A percentile compares a stretch with the other conserved stretches of the same genome.
phyloP scores from a whole-genome alignment of 805 yeast genomes.

The Starmerella roubikii region DNA sequence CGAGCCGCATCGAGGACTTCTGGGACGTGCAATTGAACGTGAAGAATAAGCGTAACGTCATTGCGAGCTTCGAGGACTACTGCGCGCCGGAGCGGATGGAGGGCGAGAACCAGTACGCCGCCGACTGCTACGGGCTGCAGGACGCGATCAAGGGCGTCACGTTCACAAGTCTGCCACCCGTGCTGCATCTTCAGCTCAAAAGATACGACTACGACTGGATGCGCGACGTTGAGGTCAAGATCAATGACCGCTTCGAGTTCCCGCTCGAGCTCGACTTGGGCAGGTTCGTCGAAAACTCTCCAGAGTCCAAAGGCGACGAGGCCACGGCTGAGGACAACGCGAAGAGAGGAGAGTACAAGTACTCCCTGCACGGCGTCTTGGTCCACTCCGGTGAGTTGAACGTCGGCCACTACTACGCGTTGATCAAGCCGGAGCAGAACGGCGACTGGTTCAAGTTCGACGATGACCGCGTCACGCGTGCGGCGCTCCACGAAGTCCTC shows the following conservation, averaged over 20 bases:
- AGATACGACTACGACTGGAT: conserved; percentile 89
- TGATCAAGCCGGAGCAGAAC: conserved; percentile 63
- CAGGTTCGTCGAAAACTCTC: conserved; percentile 49
- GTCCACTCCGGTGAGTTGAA: conserved; percentile 95
- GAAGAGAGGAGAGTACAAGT: conserved; percentile 46
- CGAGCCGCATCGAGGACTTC: conserved; percentile 81
- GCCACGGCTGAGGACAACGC: neutral
- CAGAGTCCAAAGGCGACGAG: too few species aligned
- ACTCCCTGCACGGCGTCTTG: conserved; percentile 80
- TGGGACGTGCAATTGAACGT: conserved; percentile 98
- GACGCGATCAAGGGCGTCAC: conserved; percentile 95
- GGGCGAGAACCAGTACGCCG: conserved; percentile 93
- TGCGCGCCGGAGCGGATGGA: conserved; percentile 76
- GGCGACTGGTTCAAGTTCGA: conserved; percentile 75
- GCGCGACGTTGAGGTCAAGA: conserved; percentile 75
- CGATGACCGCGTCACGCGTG: conserved; percentile 87
- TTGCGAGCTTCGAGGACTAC: conserved; percentile 71
- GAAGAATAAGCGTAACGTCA: conserved; percentile 57
- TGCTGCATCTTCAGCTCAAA: conserved; percentile 81
- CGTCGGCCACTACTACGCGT: conserved; percentile 91
- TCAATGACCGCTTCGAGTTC: conserved; percentile 83
- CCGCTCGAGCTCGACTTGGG: conserved; percentile 70
- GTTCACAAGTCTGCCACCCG: conserved; percentile 81
- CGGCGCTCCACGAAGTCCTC: conserved; percentile 69
- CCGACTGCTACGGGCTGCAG: conserved; percentile 78